phyloP scores from a whole-genome alignment of 2,329 filamentous ascomycete genomes.

The Penicillium sp. region DNA sequence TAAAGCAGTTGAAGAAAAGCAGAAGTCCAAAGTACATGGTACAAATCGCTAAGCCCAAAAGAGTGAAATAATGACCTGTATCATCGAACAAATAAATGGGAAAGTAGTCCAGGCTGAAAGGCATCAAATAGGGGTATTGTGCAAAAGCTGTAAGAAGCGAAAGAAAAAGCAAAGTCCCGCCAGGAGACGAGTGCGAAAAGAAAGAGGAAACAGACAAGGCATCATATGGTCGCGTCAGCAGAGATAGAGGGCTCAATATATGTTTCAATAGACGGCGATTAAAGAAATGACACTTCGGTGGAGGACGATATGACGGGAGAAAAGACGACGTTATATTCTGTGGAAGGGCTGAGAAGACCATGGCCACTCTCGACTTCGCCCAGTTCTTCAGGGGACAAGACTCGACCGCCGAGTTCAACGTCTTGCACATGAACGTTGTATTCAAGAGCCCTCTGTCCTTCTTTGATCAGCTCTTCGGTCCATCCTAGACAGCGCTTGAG shows the following conservation, averaged over 20 bases:
- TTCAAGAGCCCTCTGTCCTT: slow-evolving; percentile 80
- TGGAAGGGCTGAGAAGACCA: slow-evolving; percentile 34
- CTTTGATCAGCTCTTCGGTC: slow-evolving; percentile 85
- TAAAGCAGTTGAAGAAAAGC: background rate
- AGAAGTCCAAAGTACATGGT: background rate
- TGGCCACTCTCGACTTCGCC: slow-evolving; percentile 34
- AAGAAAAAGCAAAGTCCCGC: slow-evolving; percentile 19
- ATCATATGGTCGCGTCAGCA: slow-evolving; percentile 1
- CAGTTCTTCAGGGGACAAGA: slow-evolving; percentile 66
- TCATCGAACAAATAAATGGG: slow-evolving; percentile 6
- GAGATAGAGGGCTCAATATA: slow-evolving; percentile 1
- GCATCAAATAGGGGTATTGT: slow-evolving; percentile 22
- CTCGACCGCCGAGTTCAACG: slow-evolving; percentile 73
- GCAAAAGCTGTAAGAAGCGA: slow-evolving; percentile 12
- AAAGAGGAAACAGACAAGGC: background rate
- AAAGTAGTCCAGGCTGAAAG: slow-evolving; percentile 11
- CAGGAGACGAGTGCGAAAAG: slow-evolving; percentile 22
- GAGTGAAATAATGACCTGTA: slow-evolving; percentile 6
- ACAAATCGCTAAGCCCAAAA: slow-evolving; percentile 6
- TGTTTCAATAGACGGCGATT: slow-evolving; percentile 5
- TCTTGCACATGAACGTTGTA: slow-evolving; percentile 78
- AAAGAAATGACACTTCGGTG: slow-evolving; percentile 1
- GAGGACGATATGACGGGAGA: slow-evolving; percentile 8
- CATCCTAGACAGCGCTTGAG: slow-evolving; percentile 83
- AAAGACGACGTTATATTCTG: slow-evolving; percentile 13